Conservation (phyloP, 1,284 basidiomycete genomes). For the Microbotryum silenes-acaulis region DNA sequence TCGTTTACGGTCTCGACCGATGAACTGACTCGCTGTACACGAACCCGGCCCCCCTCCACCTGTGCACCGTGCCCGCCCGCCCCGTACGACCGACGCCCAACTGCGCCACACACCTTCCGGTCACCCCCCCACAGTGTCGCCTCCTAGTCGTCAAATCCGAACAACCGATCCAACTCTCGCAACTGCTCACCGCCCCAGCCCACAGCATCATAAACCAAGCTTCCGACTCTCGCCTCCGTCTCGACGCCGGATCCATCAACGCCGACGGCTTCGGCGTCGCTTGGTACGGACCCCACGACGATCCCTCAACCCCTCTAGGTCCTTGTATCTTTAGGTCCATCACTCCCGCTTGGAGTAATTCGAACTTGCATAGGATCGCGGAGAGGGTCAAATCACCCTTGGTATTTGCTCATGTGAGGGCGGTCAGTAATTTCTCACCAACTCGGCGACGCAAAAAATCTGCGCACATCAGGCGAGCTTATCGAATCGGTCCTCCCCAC, state of each 20-base stretch:
- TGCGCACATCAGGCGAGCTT: not conserved
- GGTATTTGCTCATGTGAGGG: slow-evolving; percentile 53
- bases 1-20: not conserved
- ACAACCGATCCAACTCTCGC: slow-evolving; percentile 33
- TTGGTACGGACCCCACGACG: slow-evolving; percentile 76
- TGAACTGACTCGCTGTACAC: not conserved
- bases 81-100: no score
- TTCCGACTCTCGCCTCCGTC: slow-evolving; percentile 76
- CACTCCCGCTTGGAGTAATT: slow-evolving; percentile 74
- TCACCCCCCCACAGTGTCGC: slow-evolving; percentile 7
- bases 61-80: no score
- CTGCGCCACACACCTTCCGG: no score
- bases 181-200: slow-evolving; percentile 57
- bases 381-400: slow-evolving; percentile 92
- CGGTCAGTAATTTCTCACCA: not conserved
- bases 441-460: no score
- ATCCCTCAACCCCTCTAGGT: slow-evolving; percentile 48
- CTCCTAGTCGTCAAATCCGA: slow-evolving; percentile 35
- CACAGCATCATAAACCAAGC: slow-evolving; percentile 96
- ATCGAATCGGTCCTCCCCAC: slow-evolving; percentile 8
- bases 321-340: slow-evolving; percentile 77
- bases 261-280: slow-evolving; percentile 92
- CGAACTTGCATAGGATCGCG: slow-evolving; percentile 76
- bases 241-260: slow-evolving; percentile 64
- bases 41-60: no score